A percentile compares a stretch with the other conserved stretches of the same genome.
Evolutionary conservation across 1,284 basidiomycete genomes (phyloP).

Genomic region (Ustilago shanxiensis): DNA sequence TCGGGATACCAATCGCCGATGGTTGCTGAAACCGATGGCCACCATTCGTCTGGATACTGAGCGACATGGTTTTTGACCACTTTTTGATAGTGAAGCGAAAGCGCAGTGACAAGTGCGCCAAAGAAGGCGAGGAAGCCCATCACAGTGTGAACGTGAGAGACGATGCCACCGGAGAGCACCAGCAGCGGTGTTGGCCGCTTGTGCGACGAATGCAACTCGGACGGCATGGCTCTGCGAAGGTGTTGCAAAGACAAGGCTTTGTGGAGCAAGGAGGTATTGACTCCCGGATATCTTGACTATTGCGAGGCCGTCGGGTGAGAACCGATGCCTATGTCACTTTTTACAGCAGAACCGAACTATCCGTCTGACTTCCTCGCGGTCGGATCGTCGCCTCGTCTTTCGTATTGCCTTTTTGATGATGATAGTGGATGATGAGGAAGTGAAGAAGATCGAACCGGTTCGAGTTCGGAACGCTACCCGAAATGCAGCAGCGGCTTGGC

Average conservation of each 20-base stretch:
- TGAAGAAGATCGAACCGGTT: not conserved
- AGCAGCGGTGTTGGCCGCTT: constrained; percentile 45
- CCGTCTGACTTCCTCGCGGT: too few relatives aligned
- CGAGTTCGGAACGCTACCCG: constrained; percentile 6
- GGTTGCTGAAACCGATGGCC: constrained; percentile 90
- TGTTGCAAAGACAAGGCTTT: not conserved
- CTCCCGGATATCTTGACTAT: not conserved
- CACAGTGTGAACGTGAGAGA: constrained; percentile 76
- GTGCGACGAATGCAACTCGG: constrained; percentile 31
- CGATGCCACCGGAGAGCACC: constrained; percentile 51
- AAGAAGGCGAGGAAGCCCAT: constrained; percentile 80
- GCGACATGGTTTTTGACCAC: constrained; percentile 88
- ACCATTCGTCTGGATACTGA: constrained; percentile 90
- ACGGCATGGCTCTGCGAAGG: constrained; percentile 27
- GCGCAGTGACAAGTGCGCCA: constrained; percentile 79
- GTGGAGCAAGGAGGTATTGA: too few relatives aligned
- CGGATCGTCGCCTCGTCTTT: too few relatives aligned
- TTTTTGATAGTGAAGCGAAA: constrained; percentile 82
- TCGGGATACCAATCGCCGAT: constrained; percentile 90
- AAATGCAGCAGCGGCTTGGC: constrained; percentile 4
- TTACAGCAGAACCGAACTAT: too few relatives aligned
- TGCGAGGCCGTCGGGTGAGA: not conserved
- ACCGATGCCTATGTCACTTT: not conserved
- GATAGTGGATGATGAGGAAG: not conserved
- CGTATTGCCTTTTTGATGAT: not conserved